phyloP scores from a whole-genome alignment of 176 grass and related monocot genomes.

The Oryza coarctata region DNA sequence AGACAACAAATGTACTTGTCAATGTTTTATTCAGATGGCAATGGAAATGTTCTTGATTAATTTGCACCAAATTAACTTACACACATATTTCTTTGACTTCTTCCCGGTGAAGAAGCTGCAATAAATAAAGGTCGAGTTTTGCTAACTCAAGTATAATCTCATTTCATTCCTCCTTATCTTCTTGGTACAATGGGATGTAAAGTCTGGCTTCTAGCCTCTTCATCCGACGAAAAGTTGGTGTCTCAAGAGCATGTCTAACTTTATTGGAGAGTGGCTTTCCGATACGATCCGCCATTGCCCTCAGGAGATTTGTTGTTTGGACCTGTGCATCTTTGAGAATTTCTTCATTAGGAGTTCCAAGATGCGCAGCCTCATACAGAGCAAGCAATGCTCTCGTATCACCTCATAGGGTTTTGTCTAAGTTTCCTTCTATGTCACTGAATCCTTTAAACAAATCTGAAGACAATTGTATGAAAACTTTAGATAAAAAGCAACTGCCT shows the following conservation, averaged over 20 bases:
- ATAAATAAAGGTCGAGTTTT: slow-evolving; percentile 17
- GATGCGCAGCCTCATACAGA: slow-evolving; percentile 33
- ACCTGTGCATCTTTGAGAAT: background rate
- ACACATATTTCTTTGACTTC: slow-evolving; percentile 36
- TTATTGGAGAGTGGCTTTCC: background rate
- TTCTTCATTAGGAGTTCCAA: slow-evolving; percentile 11
- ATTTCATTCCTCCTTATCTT: slow-evolving; percentile 13
- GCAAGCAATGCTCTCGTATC: slow-evolving; percentile 9
- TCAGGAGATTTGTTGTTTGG: background rate
- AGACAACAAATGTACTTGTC: too few relatives aligned
- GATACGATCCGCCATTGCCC: background rate
- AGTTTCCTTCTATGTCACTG: background rate
- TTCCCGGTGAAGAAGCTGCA: background rate
- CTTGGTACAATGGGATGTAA: slow-evolving; percentile 35
- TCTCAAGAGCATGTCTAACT: slow-evolving; percentile 21
- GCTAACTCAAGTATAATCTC: slow-evolving; percentile 3
- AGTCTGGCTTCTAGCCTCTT: slow-evolving; percentile 28
- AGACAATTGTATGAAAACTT: background rate
- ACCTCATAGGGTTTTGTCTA: background rate
- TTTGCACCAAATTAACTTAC: background rate
- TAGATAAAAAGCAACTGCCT: background rate
- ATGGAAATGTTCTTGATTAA: too few relatives aligned
- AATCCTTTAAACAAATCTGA: slow-evolving; percentile 15
- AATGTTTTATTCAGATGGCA: too few relatives aligned
- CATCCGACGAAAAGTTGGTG: slow-evolving; percentile 30